Evolutionary conservation across 805 yeast species (phyloP), one percentile per base, ranked within the genome.

Genomic region (Hanseniaspora occidentalis): DNA sequence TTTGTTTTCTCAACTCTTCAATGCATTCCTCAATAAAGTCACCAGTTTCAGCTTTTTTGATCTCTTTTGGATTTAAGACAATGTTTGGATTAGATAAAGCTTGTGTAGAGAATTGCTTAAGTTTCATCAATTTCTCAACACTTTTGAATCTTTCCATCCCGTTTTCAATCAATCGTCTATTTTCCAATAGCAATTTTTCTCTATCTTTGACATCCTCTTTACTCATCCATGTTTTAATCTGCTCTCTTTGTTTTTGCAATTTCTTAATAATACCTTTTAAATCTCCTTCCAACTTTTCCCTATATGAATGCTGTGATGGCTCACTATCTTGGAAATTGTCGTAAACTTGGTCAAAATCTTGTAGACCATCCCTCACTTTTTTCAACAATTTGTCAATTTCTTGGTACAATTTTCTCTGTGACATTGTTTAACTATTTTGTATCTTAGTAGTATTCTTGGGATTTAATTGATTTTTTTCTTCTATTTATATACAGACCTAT

Each of bases 101-200:
- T 60, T 92, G 97, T 54, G 84, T 85, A 24, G 92, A 78, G 57
- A 84, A 89, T 39, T 95, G 96, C 60, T 89, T 89, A 29, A 94
- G 85, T 64, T 89, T 89, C 74, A 84, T 80, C 47, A 80, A 76
- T 62, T 86, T 84, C 61, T 89, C 98, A 50, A 89, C 84, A 42
- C 85, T 89, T 58, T 92, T 92, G 64, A 89, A 92, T 51, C 86
- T 74, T 61, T 89, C 98, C 98, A 89, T 89, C 45, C 92, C 92
- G 47, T 66, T 65, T 52, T 75, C 80, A 48, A 82, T 82, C 39
- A 75, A 55, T 50, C 70, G 66, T 46, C 92, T 68, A 53, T 86
- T 82, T 52, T 89, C 96, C 43, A 79, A 67, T 47, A 84, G 65
- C 38, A 67, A 58, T 13, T 77, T 72, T 52, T 81, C 83, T 57